Conservation (phyloP, 805 yeast genomes). For the Kuraishia molischiana region DNA sequence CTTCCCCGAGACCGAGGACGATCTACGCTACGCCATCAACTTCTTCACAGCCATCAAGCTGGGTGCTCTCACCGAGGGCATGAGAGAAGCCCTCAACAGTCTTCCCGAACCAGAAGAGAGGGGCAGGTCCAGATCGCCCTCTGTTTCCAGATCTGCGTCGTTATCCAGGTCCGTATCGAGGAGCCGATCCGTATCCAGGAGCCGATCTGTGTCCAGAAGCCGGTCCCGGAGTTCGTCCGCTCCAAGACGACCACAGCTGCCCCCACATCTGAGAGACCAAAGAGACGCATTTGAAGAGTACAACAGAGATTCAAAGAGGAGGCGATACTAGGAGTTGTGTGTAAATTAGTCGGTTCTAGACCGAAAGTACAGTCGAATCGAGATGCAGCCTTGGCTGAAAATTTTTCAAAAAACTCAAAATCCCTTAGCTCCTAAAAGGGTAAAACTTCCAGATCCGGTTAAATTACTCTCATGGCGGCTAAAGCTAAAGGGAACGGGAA, state of each 20-base stretch:
- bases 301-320: not conserved
- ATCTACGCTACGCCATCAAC: conserved; percentile 72
- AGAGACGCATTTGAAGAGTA: not conserved
- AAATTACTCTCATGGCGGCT: too few species aligned
- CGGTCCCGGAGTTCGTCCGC: too few species aligned
- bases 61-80: conserved; percentile 72
- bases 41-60: conserved; percentile 89
- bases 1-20: conserved; percentile 43
- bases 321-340: too few species aligned
- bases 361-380: too few species aligned
- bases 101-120: conserved; percentile 14
- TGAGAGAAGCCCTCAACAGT: conserved; percentile 41
- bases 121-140: conserved; percentile 8
- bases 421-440: too few species aligned
- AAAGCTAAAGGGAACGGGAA: too few species aligned
- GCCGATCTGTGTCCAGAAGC: too few species aligned
- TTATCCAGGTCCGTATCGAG: too few species aligned
- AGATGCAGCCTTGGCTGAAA: too few species aligned
- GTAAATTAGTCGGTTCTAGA: too few species aligned
- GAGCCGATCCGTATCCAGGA: conserved; percentile 11
- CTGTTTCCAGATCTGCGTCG: conserved; percentile 3
- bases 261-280: conserved; percentile 1
- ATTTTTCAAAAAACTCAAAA: too few species aligned
- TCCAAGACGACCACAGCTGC: conserved; percentile 2
- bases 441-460: too few species aligned